Base-by-base conservation (phyloP, 139 green algal genomes). In the Coccomyxa sp. region DNA sequence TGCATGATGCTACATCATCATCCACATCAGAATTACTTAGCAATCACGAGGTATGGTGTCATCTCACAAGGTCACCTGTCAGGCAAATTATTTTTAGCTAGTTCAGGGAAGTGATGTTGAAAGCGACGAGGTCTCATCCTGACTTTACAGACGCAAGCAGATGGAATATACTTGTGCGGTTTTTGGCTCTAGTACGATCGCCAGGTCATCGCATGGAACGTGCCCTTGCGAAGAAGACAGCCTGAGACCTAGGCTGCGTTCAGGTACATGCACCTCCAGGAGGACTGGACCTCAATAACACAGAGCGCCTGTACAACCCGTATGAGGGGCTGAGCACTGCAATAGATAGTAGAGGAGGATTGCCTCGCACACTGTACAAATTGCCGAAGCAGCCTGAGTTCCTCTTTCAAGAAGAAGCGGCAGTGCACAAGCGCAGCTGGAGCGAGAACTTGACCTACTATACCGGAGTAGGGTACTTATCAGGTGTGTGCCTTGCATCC, bases 391-490 rank as follows among this genome's bases (percentile, higher is more conserved):
- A 92, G 66, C 92, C 95, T 13, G 94, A 97, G 88, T 97, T 97
- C 75, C 87, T 98, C 28, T 98, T 98, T 68, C 90, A 89, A 68
- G 95, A 98, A 81, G 94, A 98, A 80, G 92, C 92, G 25, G 82
- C 88, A 0, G 93, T 95, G 12, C 87, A 92, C 66, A 81, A 88
- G 67, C 88, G 95, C 81, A 90, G 89, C 78, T 98, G 95, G 93
- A 90, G 87, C 13, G 94, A 98, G 63, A 97, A 97, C 85, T 82
- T 98, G 66, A 94, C 95, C 28, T 98, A 97, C 76, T 98, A 98
- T 85, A 96, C 93, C 0, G 95, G 95, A 12, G 71, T 92, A 17
- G 95, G 95, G 0, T 98, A 98, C 81, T 85, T 97, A 17, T 83
- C 86, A 86, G 94, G 94, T 94, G 82, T 16, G 86, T 84, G 23